Conservation (phyloP, 2,329 filamentous ascomycete genomes). For the Sporothrix curviconia region DNA sequence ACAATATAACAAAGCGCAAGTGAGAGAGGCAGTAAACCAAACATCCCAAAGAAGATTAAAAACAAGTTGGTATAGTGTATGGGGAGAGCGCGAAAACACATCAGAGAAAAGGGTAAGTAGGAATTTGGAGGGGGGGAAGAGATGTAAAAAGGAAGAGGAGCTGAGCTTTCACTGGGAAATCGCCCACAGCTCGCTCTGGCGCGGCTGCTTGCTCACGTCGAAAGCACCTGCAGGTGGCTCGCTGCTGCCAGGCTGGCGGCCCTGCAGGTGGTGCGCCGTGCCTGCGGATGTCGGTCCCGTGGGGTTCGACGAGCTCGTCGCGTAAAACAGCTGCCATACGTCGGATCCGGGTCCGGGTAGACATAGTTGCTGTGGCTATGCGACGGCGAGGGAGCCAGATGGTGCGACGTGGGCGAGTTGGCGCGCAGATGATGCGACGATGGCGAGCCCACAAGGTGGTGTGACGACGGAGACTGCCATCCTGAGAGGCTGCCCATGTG, state of each 20-base stretch:
- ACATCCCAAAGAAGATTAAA: not conserved
- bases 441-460: slow-evolving; percentile 44
- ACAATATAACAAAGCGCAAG: not conserved
- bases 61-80: no score
- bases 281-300: slow-evolving; percentile 43
- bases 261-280: slow-evolving; percentile 1
- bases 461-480: slow-evolving; percentile 79
- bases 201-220: slow-evolving; percentile 36
- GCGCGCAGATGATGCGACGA: slow-evolving; percentile 26
- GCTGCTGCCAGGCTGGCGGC: not conserved
- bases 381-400: slow-evolving; percentile 10
- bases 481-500: slow-evolving; percentile 68
- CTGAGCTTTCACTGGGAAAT: slow-evolving; percentile 33
- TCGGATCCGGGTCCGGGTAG: slow-evolving; percentile 72
- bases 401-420: slow-evolving; percentile 2
- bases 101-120: no score
- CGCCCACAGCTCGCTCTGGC: slow-evolving; percentile 49
- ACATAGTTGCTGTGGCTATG: slow-evolving; percentile 45
- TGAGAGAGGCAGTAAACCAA: no score
- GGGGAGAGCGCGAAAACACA: no score
- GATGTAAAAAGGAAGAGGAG: not conserved
- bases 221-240: slow-evolving; percentile 2
- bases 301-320: slow-evolving; percentile 37
- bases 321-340: slow-evolving; percentile 69
- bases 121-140: not conserved